Percentiles rank a stretch among this genome's conserved stretches.
Conservation (phyloP, 768 basidiomycete genomes). For the Boletus tomentosulus region DNA sequence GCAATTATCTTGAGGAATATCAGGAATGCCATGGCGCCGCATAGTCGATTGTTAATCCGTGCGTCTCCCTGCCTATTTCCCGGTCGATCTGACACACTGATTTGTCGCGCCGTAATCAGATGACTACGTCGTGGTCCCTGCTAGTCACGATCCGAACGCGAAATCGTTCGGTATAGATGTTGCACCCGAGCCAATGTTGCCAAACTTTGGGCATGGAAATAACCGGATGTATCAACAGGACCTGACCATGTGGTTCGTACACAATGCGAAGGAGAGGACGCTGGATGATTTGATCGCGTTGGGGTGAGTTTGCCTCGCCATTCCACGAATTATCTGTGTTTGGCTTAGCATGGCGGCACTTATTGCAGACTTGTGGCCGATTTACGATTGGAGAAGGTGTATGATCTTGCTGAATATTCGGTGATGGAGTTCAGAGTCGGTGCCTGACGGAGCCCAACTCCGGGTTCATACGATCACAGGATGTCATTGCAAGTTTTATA, state of each 20-base stretch:
- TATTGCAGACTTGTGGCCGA: conserved; percentile 14
- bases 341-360: neutral
- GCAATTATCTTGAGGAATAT: conserved; percentile 30
- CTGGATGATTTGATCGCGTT: conserved; percentile 38
- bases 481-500: neutral
- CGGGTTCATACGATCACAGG: neutral
- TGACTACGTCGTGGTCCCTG: conserved; percentile 19
- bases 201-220: conserved; percentile 44
- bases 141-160: conserved; percentile 5
- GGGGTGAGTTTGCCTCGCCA: conserved; percentile 16
- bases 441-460: conserved; percentile 3
- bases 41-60: conserved; percentile 34
- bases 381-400: conserved; percentile 22
- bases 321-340: neutral
- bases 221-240: conserved; percentile 42
- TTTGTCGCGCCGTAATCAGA: conserved; percentile 6
- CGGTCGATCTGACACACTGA: neutral
- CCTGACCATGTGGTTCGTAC: conserved; percentile 40
- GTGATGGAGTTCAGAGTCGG: conserved; percentile 25
- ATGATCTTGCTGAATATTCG: conserved; percentile 25
- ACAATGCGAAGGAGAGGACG: conserved; percentile 43
- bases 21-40: conserved; percentile 24
- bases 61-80: neutral
- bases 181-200: conserved; percentile 34
- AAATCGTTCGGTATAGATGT: conserved; percentile 16